Conservation (phyloP, 371 early-diverging fungal species). For the Mortierella sp. region DNA sequence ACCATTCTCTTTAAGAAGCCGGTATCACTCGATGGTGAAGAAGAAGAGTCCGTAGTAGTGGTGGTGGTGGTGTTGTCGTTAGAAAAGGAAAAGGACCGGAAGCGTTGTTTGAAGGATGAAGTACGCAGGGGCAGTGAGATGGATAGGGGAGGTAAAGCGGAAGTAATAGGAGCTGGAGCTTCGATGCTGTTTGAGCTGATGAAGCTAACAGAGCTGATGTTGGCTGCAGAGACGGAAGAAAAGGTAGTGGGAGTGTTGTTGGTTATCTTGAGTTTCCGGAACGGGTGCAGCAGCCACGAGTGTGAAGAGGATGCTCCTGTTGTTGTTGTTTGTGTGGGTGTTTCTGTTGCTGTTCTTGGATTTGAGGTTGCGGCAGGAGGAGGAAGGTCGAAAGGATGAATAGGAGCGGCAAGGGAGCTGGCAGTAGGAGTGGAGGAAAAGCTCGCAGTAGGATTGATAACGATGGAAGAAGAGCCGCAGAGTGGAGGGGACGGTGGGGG, state of each 20-base stretch:
- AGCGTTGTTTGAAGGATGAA: background rate
- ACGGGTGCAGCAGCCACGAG: constrained; percentile 18
- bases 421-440: background rate
- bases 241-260: background rate
- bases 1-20: constrained; percentile 22
- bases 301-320: background rate
- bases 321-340: background rate
- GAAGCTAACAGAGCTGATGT: constrained; percentile 15
- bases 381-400: background rate
- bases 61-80: background rate
- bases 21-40: background rate
- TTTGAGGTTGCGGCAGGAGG: background rate
- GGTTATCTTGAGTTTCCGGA: background rate
- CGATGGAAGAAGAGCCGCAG: background rate
- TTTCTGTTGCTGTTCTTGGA: too few relatives aligned
- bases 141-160: background rate
- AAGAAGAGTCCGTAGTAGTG: background rate
- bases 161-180: background rate
- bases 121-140: background rate
- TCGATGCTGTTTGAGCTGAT: constrained; percentile 1
- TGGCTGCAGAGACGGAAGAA: constrained; percentile 12
- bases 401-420: background rate
- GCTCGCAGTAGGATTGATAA: background rate
- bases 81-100: constrained; percentile 21
- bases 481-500: constrained; percentile 1